Evolutionary conservation across 2,329 filamentous ascomycete genomes (phyloP).

Genomic region (Diaporthe amygdali): DNA sequence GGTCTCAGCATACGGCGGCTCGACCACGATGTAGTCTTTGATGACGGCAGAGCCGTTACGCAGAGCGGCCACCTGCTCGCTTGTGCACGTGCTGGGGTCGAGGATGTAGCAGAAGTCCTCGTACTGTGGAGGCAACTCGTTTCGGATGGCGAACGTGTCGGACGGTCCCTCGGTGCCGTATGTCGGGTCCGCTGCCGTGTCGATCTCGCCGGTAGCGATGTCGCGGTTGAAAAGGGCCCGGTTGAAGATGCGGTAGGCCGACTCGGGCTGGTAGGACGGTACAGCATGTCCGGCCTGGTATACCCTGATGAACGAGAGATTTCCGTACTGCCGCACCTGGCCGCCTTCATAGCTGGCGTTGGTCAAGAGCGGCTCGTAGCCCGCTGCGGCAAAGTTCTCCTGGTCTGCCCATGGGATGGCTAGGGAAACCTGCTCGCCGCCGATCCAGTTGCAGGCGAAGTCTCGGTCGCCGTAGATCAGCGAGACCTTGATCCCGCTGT

Average conservation of each 20-base stretch:
- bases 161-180: constrained; percentile 1
- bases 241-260: constrained; percentile 51
- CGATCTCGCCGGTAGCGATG: constrained; percentile 45
- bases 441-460: constrained; percentile 55
- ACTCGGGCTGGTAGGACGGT: constrained; percentile 52
- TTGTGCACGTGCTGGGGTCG: constrained; percentile 2
- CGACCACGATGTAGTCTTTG: constrained; percentile 26
- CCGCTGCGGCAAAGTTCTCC: constrained; percentile 61
- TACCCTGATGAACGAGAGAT: constrained; percentile 62
- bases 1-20: neutral
- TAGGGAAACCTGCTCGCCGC: constrained; percentile 52
- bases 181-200: neutral
- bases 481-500: constrained; percentile 58
- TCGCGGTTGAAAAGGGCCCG: constrained; percentile 53
- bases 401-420: constrained; percentile 65
- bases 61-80: constrained; percentile 27
- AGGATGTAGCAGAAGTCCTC: constrained; percentile 10
- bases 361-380: constrained; percentile 68
- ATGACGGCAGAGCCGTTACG: constrained; percentile 24
- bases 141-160: constrained; percentile 6
- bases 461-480: constrained; percentile 63
- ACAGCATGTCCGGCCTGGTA: constrained; percentile 61
- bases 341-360: constrained; percentile 58
- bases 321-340: constrained; percentile 69
- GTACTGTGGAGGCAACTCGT: neutral